Evolutionary conservation across 2,329 filamentous ascomycete genomes (phyloP).

Genomic region (Ophiocordyceps polyrhachis-furcata): DNA sequence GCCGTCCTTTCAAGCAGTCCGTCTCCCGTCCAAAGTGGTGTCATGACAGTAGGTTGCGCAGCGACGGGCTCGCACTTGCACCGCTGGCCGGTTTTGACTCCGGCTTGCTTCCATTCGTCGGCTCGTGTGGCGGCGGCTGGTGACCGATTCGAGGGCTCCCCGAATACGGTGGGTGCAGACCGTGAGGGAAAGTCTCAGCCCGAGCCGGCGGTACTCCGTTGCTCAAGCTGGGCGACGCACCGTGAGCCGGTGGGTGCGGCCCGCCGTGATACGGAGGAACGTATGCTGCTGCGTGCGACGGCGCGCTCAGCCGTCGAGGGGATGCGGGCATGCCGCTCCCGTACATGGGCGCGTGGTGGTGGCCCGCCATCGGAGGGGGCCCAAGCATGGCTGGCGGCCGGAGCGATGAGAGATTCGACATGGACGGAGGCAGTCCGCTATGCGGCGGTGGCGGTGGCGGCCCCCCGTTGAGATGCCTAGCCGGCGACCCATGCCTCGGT

Average conservation of each 20-base stretch:
- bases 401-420: slow-evolving; percentile 23
- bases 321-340: slow-evolving; percentile 29
- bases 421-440: slow-evolving; percentile 8
- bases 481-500: slow-evolving; percentile 28
- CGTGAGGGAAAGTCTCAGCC: slow-evolving; percentile 19
- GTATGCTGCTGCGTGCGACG: slow-evolving; percentile 23
- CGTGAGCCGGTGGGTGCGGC: slow-evolving; percentile 9
- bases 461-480: slow-evolving; percentile 31
- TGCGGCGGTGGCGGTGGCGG: slow-evolving; percentile 12
- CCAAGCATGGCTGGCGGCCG: slow-evolving; percentile 28
- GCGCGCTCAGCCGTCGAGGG: slow-evolving; percentile 25
- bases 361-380: slow-evolving; percentile 22
- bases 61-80: slow-evolving; percentile 60
- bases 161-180: slow-evolving; percentile 21
- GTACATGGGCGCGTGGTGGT: slow-evolving; percentile 18
- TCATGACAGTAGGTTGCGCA: slow-evolving; percentile 55
- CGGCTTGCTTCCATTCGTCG: slow-evolving; percentile 11
- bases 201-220: slow-evolving; percentile 17
- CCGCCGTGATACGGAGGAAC: slow-evolving; percentile 15
- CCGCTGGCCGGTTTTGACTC: slow-evolving; percentile 35
- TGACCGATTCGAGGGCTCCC: slow-evolving; percentile 25
- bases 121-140: slow-evolving; percentile 8
- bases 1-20: too few relatives aligned
- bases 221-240: slow-evolving; percentile 12
- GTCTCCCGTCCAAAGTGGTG: not conserved